Percentiles rank a stretch among this genome's conserved stretches.
These are phyloP conservation scores for Ocimum tenuiflorum DNA, from an alignment of 257 asterid species.

Conservation along the genomic window DNA sequence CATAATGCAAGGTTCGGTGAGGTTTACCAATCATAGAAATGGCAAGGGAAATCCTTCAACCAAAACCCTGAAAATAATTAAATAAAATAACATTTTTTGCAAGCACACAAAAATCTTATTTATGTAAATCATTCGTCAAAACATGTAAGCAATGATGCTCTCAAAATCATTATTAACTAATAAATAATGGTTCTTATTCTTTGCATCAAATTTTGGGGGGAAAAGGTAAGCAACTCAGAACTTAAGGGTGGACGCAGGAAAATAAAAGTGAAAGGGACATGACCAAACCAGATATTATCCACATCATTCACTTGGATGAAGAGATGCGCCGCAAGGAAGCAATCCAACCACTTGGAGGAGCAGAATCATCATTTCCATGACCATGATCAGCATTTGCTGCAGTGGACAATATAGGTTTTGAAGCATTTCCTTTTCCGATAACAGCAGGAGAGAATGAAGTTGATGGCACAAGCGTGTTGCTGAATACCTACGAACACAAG, in stretches of 20 bases:
- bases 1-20: not conserved
- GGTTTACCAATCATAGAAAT: not conserved
- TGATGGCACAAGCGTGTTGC: constrained; percentile 49
- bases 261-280: not conserved
- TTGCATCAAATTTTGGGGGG: not conserved
- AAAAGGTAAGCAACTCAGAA: not conserved
- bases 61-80: too few relatives aligned
- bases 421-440: constrained; percentile 46
- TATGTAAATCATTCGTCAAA: not conserved
- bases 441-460: constrained; percentile 60
- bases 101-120: too few relatives aligned
- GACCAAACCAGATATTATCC: constrained; percentile 28
- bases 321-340: constrained; percentile 85
- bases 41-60: too few relatives aligned
- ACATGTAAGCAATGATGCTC: not conserved
- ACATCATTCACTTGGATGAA: constrained; percentile 58
- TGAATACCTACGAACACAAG: constrained; percentile 40
- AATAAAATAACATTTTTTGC: too few relatives aligned
- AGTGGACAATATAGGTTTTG: constrained; percentile 47
- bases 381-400: constrained; percentile 58
- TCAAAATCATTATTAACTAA: too few relatives aligned
- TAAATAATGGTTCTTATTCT: not conserved
- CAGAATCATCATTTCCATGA: constrained; percentile 50
- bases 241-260: not conserved
- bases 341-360: constrained; percentile 88